Evolutionary conservation across 441 rosid genomes (phyloP).

Genomic region (Gossypium gossypioides): DNA sequence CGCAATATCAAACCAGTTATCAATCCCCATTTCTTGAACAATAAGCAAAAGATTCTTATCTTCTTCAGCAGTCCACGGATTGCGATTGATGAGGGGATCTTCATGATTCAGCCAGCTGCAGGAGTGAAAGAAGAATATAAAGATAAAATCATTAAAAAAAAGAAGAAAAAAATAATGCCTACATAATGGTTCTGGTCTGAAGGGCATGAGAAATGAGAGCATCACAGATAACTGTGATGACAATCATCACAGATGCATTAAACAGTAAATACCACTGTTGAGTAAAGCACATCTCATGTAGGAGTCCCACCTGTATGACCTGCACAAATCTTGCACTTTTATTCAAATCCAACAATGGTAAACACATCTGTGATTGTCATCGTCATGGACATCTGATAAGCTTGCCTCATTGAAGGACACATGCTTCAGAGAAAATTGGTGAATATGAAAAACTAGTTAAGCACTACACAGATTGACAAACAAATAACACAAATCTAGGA

Average conservation of each 20-base stretch:
- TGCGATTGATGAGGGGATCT: constrained; percentile 65
- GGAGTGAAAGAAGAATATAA: constrained; percentile 9
- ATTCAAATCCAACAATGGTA: constrained; percentile 23
- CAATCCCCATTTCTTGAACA: constrained; percentile 53
- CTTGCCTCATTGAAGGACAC: constrained; percentile 20
- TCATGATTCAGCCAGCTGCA: constrained; percentile 81
- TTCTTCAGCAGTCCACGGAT: constrained; percentile 60
- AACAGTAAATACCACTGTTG: constrained; percentile 20
- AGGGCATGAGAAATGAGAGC: constrained; percentile 4
- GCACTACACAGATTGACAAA: constrained; percentile 15
- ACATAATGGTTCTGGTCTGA: constrained; percentile 4
- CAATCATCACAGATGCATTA: constrained; percentile 24
- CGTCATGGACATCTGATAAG: constrained; percentile 19
- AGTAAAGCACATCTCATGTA: constrained; percentile 15
- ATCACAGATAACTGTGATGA: constrained; percentile 19
- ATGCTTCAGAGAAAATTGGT: constrained; percentile 25
- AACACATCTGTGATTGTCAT: constrained; percentile 19
- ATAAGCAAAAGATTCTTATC: constrained; percentile 49
- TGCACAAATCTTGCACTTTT: constrained; percentile 20
- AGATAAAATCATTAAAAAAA: constrained; percentile 5
- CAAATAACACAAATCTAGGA: not conserved
- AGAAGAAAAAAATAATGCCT: not conserved
- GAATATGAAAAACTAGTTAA: constrained; percentile 24
- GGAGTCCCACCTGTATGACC: constrained; percentile 22
- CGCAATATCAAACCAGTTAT: constrained; percentile 66